A percentile compares a stretch with the other conserved stretches of the same genome.
These are phyloP conservation scores for Puccinia brachypodii DNA, from an alignment of 1,284 basidiomycete species.

Conservation along the genomic window DNA sequence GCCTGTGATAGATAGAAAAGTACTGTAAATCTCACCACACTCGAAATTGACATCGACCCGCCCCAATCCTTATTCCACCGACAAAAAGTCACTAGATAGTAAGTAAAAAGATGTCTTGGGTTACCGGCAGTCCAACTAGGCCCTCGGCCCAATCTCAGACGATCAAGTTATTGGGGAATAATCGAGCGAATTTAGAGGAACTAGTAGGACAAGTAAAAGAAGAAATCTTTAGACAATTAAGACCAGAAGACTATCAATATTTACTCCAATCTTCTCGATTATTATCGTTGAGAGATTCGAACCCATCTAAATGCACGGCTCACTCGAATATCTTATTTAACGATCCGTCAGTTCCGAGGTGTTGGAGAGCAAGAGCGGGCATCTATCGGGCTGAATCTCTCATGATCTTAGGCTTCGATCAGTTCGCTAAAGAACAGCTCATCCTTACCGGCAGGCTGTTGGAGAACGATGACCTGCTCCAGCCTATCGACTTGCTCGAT, in stretches of 20 bases:
- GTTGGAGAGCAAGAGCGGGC: slow-evolving; percentile 38
- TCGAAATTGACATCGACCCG: background rate
- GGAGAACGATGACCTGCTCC: slow-evolving; percentile 13
- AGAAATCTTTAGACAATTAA: background rate
- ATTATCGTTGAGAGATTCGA: slow-evolving; percentile 18
- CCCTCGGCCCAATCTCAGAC: background rate
- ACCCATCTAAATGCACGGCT: slow-evolving; percentile 28
- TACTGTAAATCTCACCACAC: slow-evolving; percentile 11
- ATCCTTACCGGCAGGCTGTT: slow-evolving; percentile 6
- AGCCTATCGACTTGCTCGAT: slow-evolving; percentile 18
- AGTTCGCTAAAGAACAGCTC: slow-evolving; percentile 19
- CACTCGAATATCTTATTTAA: slow-evolving; percentile 23
- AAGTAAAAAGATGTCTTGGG: background rate
- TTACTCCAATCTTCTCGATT: slow-evolving; percentile 27
- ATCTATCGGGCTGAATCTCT: slow-evolving; percentile 40
- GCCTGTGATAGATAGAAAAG: too few species aligned
- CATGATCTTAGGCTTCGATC: slow-evolving; percentile 28
- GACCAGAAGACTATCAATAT: slow-evolving; percentile 5
- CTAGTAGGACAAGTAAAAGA: slow-evolving; percentile 4
- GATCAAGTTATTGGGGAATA: background rate
- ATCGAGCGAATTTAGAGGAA: background rate
- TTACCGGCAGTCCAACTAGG: background rate
- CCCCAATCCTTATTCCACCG: background rate
- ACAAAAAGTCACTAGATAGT: background rate
- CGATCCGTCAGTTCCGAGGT: slow-evolving; percentile 22